Evolutionary conservation across 768 basidiomycete species (phyloP).

Genomic region (Artomyces pyxidatus): DNA sequence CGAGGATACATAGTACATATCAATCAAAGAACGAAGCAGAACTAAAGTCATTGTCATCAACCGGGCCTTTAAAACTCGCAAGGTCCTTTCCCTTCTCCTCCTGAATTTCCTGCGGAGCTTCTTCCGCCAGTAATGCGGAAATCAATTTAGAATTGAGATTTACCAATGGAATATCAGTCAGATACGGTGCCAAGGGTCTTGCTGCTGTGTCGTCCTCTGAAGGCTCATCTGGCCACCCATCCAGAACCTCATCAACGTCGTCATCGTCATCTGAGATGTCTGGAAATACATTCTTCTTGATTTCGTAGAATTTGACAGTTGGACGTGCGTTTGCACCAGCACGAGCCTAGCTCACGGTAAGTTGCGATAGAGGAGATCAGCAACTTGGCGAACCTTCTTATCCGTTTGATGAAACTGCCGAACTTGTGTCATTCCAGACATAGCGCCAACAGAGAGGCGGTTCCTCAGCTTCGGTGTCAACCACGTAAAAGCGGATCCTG

Average conservation of each 20-base stretch:
- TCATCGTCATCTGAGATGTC: neutral
- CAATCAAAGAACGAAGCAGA: neutral
- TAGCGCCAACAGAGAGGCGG: neutral
- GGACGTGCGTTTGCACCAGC: neutral
- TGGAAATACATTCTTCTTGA: neutral
- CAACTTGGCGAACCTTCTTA: neutral
- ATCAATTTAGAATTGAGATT: neutral
- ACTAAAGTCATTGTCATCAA: neutral
- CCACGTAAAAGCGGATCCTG: constrained; percentile 18
- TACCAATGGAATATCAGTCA: neutral
- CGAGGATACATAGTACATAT: neutral
- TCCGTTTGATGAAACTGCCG: neutral
- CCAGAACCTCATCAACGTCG: neutral
- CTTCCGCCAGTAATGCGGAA: neutral
- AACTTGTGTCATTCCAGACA: neutral
- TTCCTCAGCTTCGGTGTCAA: constrained; percentile 18
- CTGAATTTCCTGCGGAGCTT: neutral
- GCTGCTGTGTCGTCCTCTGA: too few relatives aligned
- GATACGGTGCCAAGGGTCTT: neutral
- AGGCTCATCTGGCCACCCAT: neutral
- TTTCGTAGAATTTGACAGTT: neutral
- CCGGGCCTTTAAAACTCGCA: neutral
- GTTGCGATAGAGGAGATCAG: neutral
- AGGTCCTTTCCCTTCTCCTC: neutral
- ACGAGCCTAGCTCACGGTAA: too few relatives aligned